phyloP scores from a whole-genome alignment of 345 rosid species.

The Eucalyptus albens region DNA sequence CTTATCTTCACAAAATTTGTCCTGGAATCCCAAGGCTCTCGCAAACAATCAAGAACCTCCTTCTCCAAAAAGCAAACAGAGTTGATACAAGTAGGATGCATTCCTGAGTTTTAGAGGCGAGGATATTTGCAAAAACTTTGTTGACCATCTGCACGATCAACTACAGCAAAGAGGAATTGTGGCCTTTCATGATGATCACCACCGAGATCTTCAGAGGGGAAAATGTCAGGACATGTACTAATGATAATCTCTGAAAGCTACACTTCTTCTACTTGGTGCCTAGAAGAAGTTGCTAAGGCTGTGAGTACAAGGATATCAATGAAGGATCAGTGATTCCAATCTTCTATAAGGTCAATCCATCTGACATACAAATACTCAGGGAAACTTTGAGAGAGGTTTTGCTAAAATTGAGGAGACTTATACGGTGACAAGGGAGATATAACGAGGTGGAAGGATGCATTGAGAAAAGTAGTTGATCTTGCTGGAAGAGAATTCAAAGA shows the following conservation, averaged over 20 bases:
- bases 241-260: too few relatives aligned
- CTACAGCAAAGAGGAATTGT: not conserved
- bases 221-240: too few relatives aligned
- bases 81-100: not conserved
- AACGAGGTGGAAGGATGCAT: not conserved
- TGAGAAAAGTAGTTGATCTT: not conserved
- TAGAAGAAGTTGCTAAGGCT: too few relatives aligned
- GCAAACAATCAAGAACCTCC: too few relatives aligned
- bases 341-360: too few relatives aligned
- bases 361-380: not conserved
- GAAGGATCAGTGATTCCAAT: too few relatives aligned
- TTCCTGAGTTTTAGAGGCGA: conserved; percentile 8
- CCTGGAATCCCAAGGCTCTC: not conserved
- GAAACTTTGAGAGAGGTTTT: not conserved
- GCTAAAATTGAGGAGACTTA: not conserved
- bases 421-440: not conserved
- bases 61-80: too few relatives aligned
- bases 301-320: too few relatives aligned
- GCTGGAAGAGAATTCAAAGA: not conserved
- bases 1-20: not conserved
- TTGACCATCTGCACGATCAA: not conserved
- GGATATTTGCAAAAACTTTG: not conserved
- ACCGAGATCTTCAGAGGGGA: too few relatives aligned
- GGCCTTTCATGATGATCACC: not conserved
- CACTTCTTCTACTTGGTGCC: too few relatives aligned